Evolutionary conservation across 2,329 filamentous ascomycete species (phyloP).

Genomic region (Diaporthe humulicola): DNA sequence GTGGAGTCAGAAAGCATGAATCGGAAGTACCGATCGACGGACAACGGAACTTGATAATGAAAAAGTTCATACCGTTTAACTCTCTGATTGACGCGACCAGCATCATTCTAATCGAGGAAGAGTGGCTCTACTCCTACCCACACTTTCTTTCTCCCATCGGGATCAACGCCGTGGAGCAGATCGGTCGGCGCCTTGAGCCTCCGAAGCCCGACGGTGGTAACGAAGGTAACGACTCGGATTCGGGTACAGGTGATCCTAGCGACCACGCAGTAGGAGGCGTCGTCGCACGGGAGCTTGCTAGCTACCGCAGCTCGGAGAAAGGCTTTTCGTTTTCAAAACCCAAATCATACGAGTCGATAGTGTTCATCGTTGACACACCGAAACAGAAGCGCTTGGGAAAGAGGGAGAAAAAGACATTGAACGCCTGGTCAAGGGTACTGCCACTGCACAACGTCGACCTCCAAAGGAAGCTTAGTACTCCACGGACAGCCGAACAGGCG

Average conservation of each 20-base stretch:
- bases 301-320: not conserved
- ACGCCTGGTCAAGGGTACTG: not conserved
- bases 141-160: slow-evolving; percentile 31
- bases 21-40: not conserved
- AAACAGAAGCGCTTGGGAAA: slow-evolving; percentile 14
- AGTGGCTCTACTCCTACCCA: slow-evolving; percentile 43
- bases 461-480: accelerated
- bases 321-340: not conserved
- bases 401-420: not conserved
- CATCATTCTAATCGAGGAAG: slow-evolving; percentile 38
- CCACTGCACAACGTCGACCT: not conserved
- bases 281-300: not conserved
- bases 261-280: not conserved
- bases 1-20: not conserved
- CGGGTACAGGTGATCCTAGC: not conserved
- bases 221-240: not conserved
- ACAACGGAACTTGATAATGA: slow-evolving; percentile 23
- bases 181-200: not conserved
- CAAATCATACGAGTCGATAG: not conserved
- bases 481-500: not conserved
- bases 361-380: not conserved
- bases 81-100: slow-evolving; percentile 36
- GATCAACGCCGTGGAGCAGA: not conserved
- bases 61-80: slow-evolving; percentile 36
- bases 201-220: not conserved